phyloP scores from a whole-genome alignment of 169 alveolate genomes.

The Plasmodium chabaudi region DNA sequence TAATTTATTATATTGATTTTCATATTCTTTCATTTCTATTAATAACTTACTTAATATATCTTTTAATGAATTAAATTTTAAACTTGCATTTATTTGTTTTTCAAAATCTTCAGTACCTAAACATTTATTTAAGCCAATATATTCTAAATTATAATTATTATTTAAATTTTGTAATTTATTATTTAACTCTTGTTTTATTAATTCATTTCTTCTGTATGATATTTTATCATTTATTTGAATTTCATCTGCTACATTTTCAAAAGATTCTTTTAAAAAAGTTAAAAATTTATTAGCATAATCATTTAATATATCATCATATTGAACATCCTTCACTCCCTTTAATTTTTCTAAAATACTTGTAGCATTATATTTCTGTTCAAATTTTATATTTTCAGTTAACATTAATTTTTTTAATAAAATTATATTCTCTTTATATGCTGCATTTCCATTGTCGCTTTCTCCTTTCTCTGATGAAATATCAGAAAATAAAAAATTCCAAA shows the following conservation, averaged over 20 bases:
- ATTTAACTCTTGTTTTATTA: constrained; percentile 71
- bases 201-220: constrained; percentile 64
- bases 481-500: constrained; percentile 69
- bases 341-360: constrained; percentile 55
- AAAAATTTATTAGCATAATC: constrained; percentile 68
- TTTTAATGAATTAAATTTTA: constrained; percentile 63
- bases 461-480: constrained; percentile 43
- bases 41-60: constrained; percentile 65
- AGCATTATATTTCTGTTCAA: constrained; percentile 72
- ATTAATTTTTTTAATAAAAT: constrained; percentile 60
- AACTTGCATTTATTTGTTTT: constrained; percentile 61
- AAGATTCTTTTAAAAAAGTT: constrained; percentile 62
- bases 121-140: constrained; percentile 65
- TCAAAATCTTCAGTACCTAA: constrained; percentile 75
- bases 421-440: constrained; percentile 55
- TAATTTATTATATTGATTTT: constrained; percentile 51
- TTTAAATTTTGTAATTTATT: constrained; percentile 61
- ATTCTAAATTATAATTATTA: constrained; percentile 62
- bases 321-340: constrained; percentile 51
- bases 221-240: constrained; percentile 75
- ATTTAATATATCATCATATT: constrained; percentile 66
- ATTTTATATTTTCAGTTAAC: constrained; percentile 69
- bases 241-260: constrained; percentile 72
- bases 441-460: constrained; percentile 23
- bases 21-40: constrained; percentile 69